These are phyloP conservation scores for Rhodotorula glutinis DNA, from an alignment of 1,284 basidiomycete species.

Conservation along the genomic window DNA sequence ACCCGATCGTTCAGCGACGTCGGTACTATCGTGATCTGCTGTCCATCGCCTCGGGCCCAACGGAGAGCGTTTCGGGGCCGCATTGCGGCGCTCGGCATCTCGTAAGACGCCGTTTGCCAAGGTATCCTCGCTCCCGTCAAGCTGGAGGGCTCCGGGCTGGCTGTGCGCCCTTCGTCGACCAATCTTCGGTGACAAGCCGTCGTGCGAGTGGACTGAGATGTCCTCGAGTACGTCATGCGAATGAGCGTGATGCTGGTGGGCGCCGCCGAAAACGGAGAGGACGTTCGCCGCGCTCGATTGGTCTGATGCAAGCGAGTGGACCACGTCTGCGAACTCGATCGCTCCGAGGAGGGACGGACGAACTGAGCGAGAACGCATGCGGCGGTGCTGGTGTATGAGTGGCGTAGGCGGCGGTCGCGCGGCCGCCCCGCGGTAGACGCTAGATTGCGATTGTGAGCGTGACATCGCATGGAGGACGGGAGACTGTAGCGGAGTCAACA, in stretches of 20 bases:
- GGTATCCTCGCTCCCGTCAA: slow-evolving; percentile 5
- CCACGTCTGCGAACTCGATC: slow-evolving; percentile 86
- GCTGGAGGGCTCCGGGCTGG: neutral
- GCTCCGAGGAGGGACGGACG: slow-evolving; percentile 75
- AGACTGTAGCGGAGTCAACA: slow-evolving; percentile 2
- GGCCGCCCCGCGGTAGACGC: neutral
- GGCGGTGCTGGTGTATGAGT: slow-evolving; percentile 12
- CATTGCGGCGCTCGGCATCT: neutral
- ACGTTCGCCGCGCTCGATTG: slow-evolving; percentile 21
- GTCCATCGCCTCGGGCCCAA: slow-evolving; percentile 2
- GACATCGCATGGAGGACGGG: slow-evolving; percentile 1
- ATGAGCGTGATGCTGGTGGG: slow-evolving; percentile 20
- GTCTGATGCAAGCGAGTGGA: slow-evolving; percentile 65
- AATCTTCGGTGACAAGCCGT: neutral
- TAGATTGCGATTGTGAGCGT: slow-evolving; percentile 6
- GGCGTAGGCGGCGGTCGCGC: slow-evolving; percentile 3
- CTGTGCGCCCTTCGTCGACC: neutral
- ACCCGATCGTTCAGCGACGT: slow-evolving; percentile 18
- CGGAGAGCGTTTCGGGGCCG: neutral
- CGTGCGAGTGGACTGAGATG: neutral
- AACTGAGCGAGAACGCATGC: slow-evolving; percentile 17
- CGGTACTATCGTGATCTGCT: neutral
- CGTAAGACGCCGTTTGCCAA: slow-evolving; percentile 4
- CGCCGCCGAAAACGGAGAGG: slow-evolving; percentile 33
- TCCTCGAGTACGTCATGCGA: slow-evolving; percentile 8